Evolutionary conservation across 2,329 filamentous ascomycete genomes (phyloP).

Genomic region (Diaporthe longicolla): DNA sequence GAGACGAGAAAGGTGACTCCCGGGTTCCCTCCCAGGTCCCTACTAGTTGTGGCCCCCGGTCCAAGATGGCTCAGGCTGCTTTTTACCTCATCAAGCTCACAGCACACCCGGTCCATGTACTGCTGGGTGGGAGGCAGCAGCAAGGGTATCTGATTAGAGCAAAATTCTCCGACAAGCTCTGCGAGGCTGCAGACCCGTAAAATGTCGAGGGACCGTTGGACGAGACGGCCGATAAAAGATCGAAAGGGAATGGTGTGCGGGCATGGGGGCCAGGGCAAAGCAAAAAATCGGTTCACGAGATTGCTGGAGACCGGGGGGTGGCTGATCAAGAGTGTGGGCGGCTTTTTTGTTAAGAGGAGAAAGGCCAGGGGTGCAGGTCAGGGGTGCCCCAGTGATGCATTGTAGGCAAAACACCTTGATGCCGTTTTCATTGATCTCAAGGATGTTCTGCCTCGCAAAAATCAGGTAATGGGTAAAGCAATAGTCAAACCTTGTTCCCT

Average conservation of each 20-base stretch:
- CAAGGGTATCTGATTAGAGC: slow-evolving; percentile 59
- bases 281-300: slow-evolving; percentile 64
- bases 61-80: slow-evolving; percentile 28
- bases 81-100: slow-evolving; percentile 40
- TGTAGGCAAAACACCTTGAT: slow-evolving; percentile 36
- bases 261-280: slow-evolving; percentile 49
- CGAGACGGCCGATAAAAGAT: slow-evolving; percentile 56
- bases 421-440: slow-evolving; percentile 36
- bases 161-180: slow-evolving; percentile 60
- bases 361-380: slow-evolving; percentile 37
- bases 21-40: slow-evolving; percentile 24
- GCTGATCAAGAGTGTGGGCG: slow-evolving; percentile 38
- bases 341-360: slow-evolving; percentile 40
- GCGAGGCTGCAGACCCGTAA: slow-evolving; percentile 57
- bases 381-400: slow-evolving; percentile 38
- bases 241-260: slow-evolving; percentile 57
- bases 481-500: slow-evolving; percentile 38
- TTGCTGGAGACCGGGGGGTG: slow-evolving; percentile 55
- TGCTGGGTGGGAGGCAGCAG: slow-evolving; percentile 49
- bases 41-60: background rate
- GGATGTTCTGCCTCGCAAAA: slow-evolving; percentile 35
- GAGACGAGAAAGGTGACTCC: slow-evolving; percentile 26
- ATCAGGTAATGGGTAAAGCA: slow-evolving; percentile 30
- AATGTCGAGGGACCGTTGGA: slow-evolving; percentile 63
- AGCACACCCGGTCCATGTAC: slow-evolving; percentile 49